phyloP scores from a whole-genome alignment of 192 early-diverging fungal genomes.

The Linnemannia exigua region DNA sequence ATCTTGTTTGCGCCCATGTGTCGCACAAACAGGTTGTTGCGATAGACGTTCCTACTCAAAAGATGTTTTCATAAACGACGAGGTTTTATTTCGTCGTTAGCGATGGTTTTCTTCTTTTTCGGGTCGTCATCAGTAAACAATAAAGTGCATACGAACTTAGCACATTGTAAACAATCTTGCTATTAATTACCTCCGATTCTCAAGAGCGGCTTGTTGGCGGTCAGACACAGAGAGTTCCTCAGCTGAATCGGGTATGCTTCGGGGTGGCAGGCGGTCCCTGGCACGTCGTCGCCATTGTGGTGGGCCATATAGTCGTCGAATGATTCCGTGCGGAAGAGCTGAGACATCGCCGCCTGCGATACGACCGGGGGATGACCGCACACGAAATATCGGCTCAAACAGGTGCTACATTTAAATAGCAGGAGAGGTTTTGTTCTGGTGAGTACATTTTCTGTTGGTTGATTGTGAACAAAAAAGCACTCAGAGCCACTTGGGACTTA shows the following conservation, averaged over 20 bases:
- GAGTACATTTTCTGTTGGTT: too few relatives aligned
- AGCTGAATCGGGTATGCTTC: background rate
- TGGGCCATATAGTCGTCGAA: constrained; percentile 32
- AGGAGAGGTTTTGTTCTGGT: background rate
- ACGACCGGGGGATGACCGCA: background rate
- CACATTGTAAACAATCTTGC: background rate
- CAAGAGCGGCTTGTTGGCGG: constrained; percentile 23
- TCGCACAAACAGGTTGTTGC: constrained; percentile 31
- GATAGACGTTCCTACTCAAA: constrained; percentile 30
- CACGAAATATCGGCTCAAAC: constrained; percentile 23
- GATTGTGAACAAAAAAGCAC: background rate
- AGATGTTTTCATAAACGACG: too few relatives aligned
- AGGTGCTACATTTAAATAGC: constrained; percentile 8
- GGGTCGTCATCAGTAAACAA: too few relatives aligned
- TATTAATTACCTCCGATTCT: constrained; percentile 29
- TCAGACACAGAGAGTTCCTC: constrained; percentile 14
- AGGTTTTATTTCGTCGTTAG: background rate
- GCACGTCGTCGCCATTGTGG: constrained; percentile 21
- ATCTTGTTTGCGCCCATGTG: constrained; percentile 47
- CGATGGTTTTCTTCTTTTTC: background rate
- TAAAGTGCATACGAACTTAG: background rate
- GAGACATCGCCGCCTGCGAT: background rate
- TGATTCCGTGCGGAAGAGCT: constrained; percentile 25
- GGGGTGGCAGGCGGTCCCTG: background rate
- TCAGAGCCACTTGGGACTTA: background rate